phyloP scores from a whole-genome alignment of 257 asterid genomes.

The Agastache rugosa region DNA sequence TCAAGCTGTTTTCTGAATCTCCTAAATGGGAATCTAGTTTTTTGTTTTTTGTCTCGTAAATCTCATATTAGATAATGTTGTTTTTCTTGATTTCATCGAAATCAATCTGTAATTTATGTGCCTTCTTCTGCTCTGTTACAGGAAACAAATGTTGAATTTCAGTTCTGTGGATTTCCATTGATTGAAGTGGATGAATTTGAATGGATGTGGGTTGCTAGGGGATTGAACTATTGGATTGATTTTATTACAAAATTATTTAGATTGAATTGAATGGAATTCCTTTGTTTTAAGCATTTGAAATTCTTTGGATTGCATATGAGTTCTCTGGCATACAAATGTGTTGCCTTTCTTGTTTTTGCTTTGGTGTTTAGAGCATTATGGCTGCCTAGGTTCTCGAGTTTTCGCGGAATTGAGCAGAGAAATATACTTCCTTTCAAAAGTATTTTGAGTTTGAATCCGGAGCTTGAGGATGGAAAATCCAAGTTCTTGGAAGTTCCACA shows the following conservation, averaged over 20 bases:
- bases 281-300: constrained; percentile 56
- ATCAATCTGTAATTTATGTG: constrained; percentile 3
- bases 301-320: constrained; percentile 55
- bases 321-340: constrained; percentile 65
- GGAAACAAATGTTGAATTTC: constrained; percentile 7
- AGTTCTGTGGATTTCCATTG: neutral
- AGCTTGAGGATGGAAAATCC: constrained; percentile 24
- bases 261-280: constrained; percentile 57
- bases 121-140: constrained; percentile 24
- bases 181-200: constrained; percentile 20
- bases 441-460: constrained; percentile 3
- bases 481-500: constrained; percentile 85
- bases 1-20: neutral
- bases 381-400: constrained; percentile 47
- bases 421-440: constrained; percentile 33
- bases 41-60: neutral
- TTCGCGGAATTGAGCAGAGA: constrained; percentile 44
- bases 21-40: neutral
- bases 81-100: constrained; percentile 21
- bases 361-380: constrained; percentile 57
- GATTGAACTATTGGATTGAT: constrained; percentile 20
- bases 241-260: constrained; percentile 23
- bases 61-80: neutral
- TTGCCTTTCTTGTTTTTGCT: constrained; percentile 45
- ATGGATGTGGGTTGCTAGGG: neutral